Evolutionary conservation across 2,329 filamentous ascomycete genomes (phyloP).

Genomic region (Pseudopithomyces maydicus): DNA sequence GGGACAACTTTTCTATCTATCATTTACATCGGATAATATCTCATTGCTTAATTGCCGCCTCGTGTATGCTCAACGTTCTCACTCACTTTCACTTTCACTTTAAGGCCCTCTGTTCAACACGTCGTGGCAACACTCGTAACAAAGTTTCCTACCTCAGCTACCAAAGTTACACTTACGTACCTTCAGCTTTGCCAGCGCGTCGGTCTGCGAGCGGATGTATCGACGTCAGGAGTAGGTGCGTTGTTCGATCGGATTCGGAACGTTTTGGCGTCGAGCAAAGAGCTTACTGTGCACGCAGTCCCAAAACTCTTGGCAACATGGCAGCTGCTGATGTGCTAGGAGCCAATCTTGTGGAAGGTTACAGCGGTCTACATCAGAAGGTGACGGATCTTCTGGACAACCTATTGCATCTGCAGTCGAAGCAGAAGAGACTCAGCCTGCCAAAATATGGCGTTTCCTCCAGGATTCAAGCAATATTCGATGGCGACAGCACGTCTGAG

Average conservation of each 20-base stretch:
- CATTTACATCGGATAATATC: too few species aligned
- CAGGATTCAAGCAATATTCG: constrained; percentile 25
- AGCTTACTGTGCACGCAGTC: too few species aligned
- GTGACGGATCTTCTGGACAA: constrained; percentile 27
- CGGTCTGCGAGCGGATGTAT: too few species aligned
- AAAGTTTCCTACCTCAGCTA: neutral
- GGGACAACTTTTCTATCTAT: too few species aligned
- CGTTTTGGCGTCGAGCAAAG: too few species aligned
- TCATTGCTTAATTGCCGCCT: too few species aligned
- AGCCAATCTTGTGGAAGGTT: constrained; percentile 27
- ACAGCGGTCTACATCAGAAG: constrained; percentile 27
- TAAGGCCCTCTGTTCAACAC: neutral
- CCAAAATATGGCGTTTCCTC: constrained; percentile 22
- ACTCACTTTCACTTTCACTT: neutral
- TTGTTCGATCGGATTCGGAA: too few species aligned
- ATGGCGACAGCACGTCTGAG: constrained; percentile 9
- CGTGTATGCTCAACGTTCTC: neutral
- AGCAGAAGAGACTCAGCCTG: constrained; percentile 31
- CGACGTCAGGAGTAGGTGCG: too few species aligned
- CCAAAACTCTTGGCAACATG: neutral
- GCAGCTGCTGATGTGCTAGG: neutral
- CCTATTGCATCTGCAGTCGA: constrained; percentile 29
- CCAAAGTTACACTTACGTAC: too few species aligned
- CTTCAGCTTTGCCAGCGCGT: too few species aligned
- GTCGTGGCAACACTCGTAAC: neutral